These are phyloP conservation scores for Backusella parvicylindrica DNA, from an alignment of 192 early-diverging fungal genomes.

Conservation along the genomic window DNA sequence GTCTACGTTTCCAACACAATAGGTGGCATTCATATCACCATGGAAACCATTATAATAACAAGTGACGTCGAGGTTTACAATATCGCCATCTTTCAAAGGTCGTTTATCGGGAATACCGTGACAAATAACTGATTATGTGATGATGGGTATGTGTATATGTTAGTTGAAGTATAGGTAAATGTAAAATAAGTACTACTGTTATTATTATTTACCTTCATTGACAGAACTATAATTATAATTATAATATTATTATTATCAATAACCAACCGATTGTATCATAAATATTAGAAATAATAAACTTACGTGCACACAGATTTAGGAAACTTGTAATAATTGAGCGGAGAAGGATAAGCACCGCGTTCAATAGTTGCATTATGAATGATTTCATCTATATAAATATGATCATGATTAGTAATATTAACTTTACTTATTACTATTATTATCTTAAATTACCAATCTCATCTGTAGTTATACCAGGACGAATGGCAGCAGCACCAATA, in stretches of 20 bases:
- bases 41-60: conserved; percentile 92
- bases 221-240: conserved; percentile 30
- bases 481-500: conserved; percentile 72
- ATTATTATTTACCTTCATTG: conserved; percentile 30
- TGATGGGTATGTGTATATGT: not conserved
- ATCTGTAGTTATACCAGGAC: conserved; percentile 89
- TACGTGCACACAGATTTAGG: conserved; percentile 94
- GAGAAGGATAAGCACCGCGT: conserved; percentile 95
- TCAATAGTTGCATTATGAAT: conserved; percentile 94
- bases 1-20: conserved; percentile 88
- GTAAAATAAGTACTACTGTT: not conserved
- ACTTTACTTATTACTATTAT: not conserved
- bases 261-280: not conserved
- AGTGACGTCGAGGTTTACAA: conserved; percentile 92
- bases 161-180: not conserved
- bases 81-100: conserved; percentile 90
- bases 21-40: conserved; percentile 90
- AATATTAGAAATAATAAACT: no score
- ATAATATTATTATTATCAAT: not conserved
- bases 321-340: conserved; percentile 94
- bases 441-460: conserved; percentile 59
- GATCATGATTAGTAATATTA: not conserved
- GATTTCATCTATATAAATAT: conserved; percentile 62
- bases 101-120: conserved; percentile 97
- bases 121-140: conserved; percentile 71